Evolutionary conservation across 345 rosid species (phyloP).

Genomic region (Gossypium turneri): DNA sequence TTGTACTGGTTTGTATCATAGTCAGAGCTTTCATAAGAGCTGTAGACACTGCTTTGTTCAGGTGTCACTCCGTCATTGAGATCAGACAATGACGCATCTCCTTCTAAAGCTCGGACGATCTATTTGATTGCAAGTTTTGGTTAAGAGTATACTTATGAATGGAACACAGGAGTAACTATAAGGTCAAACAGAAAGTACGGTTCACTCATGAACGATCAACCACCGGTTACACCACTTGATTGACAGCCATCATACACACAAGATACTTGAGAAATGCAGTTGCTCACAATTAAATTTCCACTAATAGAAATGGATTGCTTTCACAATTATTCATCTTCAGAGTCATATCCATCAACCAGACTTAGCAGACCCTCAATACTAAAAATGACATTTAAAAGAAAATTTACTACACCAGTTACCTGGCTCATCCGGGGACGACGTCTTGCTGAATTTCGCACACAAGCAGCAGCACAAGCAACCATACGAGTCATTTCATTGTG

Average conservation of each 20-base stretch:
- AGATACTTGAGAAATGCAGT: neutral
- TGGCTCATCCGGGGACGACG: constrained; percentile 87
- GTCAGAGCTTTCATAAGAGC: constrained; percentile 74
- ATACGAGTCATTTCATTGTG: constrained; percentile 70
- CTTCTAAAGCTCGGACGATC: constrained; percentile 84
- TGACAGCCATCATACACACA: neutral
- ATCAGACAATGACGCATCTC: constrained; percentile 67
- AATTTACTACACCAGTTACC: constrained; percentile 34
- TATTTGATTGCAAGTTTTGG: constrained; percentile 25
- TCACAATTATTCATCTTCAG: neutral
- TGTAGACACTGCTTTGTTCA: constrained; percentile 45
- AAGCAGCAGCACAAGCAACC: constrained; percentile 92
- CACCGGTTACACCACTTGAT: neutral
- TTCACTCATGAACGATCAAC: neutral
- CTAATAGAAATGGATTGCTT: neutral
- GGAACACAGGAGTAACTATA: neutral
- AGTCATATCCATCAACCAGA: neutral
- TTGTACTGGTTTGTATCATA: constrained; percentile 69
- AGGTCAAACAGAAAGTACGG: neutral
- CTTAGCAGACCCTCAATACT: neutral
- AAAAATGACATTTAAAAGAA: neutral
- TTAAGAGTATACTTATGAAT: neutral
- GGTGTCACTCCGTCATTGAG: constrained; percentile 69
- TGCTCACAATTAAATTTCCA: neutral
- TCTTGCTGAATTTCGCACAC: constrained; percentile 78